A percentile compares a stretch with the other conserved stretches of the same genome.
phyloP scores from a whole-genome alignment of 1,284 basidiomycete species.

The Cryptococcus jaspeensis region DNA sequence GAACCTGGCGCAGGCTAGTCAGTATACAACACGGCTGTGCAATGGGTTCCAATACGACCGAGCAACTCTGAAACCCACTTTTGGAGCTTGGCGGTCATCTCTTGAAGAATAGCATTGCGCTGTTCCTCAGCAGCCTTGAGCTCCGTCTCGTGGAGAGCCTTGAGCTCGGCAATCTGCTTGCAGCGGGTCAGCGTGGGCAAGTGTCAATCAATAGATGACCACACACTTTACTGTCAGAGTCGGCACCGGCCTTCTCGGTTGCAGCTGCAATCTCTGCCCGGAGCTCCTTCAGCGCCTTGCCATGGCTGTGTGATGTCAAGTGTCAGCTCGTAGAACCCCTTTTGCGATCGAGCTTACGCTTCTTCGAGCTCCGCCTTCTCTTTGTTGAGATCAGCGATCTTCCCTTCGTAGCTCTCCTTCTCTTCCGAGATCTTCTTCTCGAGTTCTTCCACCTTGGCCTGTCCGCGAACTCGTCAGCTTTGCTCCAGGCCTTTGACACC shows the following conservation, averaged over 20 bases:
- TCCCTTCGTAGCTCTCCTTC: constrained; percentile 22
- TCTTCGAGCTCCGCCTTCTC: constrained; percentile 29
- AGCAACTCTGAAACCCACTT: constrained; percentile 7
- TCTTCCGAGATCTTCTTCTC: constrained; percentile 19
- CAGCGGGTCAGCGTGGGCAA: background rate
- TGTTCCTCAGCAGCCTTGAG: constrained; percentile 16
- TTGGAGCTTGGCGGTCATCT: constrained; percentile 14
- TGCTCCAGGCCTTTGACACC: background rate
- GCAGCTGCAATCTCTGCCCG: constrained; percentile 5
- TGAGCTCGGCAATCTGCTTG: constrained; percentile 13
- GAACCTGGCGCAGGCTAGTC: background rate
- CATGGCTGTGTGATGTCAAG: constrained; percentile 7
- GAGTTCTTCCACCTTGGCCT: constrained; percentile 23
- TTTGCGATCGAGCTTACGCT: constrained; percentile 30
- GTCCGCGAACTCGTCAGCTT: background rate
- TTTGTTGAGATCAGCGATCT: constrained; percentile 19
- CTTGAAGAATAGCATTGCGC: constrained; percentile 1
- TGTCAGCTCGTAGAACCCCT: too few relatives aligned
- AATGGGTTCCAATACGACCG: background rate
- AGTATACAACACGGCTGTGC: background rate
- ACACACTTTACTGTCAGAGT: constrained; percentile 17
- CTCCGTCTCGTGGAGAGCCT: constrained; percentile 16
- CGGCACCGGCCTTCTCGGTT: background rate
- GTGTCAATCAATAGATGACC: background rate
- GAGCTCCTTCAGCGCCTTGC: constrained; percentile 15